Percentiles rank a stretch among this genome's conserved stretches.
Evolutionary conservation across 1,284 basidiomycete genomes (phyloP).

Genomic region (Cryptococcus hybrid): DNA sequence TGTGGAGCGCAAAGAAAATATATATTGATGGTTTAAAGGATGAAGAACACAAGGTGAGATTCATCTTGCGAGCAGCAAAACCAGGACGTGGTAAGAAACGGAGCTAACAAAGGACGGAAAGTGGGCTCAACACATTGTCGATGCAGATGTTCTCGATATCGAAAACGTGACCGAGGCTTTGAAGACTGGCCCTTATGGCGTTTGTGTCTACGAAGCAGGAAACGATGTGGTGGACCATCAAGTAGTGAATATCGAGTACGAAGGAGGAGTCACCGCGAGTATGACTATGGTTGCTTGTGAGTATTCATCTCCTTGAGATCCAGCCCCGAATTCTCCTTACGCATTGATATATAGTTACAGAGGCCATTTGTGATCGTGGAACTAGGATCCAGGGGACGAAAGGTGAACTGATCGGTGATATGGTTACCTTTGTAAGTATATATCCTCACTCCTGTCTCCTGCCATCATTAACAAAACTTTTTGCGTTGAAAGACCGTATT

Average conservation of each 20-base stretch:
- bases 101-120: neutral
- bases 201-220: slow-evolving; percentile 74
- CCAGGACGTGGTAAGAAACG: neutral
- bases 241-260: slow-evolving; percentile 79
- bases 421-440: slow-evolving; percentile 59
- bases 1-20: slow-evolving; percentile 76
- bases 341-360: slow-evolving; percentile 19
- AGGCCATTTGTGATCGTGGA: slow-evolving; percentile 67
- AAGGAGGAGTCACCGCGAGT: slow-evolving; percentile 68
- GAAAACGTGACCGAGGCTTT: slow-evolving; percentile 70
- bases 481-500: slow-evolving; percentile 57
- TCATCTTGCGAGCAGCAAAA: neutral
- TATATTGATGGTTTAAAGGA: slow-evolving; percentile 17
- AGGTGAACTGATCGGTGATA: slow-evolving; percentile 80
- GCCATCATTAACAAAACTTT: neutral
- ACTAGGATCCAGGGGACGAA: slow-evolving; percentile 74
- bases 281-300: slow-evolving; percentile 65
- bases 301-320: neutral
- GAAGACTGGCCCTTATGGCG: slow-evolving; percentile 66
- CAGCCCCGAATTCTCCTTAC: too few relatives aligned
- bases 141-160: slow-evolving; percentile 67
- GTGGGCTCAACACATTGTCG: slow-evolving; percentile 56
- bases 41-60: slow-evolving; percentile 1
- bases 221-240: slow-evolving; percentile 82
- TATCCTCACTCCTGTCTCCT: too few relatives aligned